These are phyloP conservation scores for Yarrowia sp. DNA, from an alignment of 805 yeast species.

Conservation along the genomic window DNA sequence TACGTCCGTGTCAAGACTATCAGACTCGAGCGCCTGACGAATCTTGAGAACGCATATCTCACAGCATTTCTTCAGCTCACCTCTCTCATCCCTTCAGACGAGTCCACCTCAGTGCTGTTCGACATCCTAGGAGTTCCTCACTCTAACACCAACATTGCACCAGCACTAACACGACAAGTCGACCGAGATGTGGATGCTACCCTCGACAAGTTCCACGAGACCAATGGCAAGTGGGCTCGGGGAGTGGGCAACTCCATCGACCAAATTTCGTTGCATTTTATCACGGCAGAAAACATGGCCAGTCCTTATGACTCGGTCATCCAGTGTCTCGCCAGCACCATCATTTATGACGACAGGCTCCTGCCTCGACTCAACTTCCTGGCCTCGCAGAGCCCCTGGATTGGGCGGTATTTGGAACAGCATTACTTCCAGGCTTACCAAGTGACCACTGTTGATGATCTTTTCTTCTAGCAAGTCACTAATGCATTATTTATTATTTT, in stretches of 20 bases:
- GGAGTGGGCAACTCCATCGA: not conserved
- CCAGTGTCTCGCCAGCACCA: slow-evolving; percentile 1
- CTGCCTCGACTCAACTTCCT: not conserved
- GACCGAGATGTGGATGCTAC: slow-evolving; percentile 1
- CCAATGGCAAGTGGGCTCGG: slow-evolving; percentile 6
- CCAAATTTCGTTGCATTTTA: not conserved
- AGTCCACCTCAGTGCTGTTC: not conserved
- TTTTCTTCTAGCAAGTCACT: not conserved
- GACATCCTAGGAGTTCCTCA: not conserved
- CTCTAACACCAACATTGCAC: not conserved
- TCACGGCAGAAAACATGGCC: not conserved
- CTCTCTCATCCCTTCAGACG: not conserved
- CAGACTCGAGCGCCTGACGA: not conserved
- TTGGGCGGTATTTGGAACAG: slow-evolving; percentile 10
- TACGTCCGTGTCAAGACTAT: not conserved
- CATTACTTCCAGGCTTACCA: not conserved
- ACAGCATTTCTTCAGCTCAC: not conserved
- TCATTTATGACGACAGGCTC: not conserved
- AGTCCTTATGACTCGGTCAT: slow-evolving; percentile 1
- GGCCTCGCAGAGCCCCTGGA: slow-evolving; percentile 15
- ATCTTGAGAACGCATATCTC: slow-evolving; percentile 1
- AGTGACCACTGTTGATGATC: slow-evolving; percentile 2
- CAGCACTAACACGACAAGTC: not conserved
- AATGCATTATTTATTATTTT: slow-evolving; percentile 7
- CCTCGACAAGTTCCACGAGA: not conserved